Percentiles rank a stretch among this genome's conserved stretches.
phyloP scores from a whole-genome alignment of 805 yeast species.

The Teunomyces gatunensis region DNA sequence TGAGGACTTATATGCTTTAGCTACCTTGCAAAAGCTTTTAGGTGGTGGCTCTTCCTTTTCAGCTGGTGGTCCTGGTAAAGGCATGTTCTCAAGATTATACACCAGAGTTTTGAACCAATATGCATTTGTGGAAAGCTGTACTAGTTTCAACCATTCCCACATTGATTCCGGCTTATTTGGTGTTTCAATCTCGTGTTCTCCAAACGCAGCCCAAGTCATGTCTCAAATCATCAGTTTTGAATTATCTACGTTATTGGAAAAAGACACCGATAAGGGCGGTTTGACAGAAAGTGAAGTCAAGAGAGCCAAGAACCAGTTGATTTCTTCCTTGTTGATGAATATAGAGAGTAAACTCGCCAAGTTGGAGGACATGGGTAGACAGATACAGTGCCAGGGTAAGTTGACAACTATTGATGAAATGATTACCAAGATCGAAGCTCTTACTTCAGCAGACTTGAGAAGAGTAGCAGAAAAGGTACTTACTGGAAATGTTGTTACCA shows the following conservation, averaged over 20 bases:
- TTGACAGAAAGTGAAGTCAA: constrained; percentile 69
- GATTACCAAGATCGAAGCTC: constrained; percentile 69
- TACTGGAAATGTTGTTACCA: constrained; percentile 58
- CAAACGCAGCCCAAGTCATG: constrained; percentile 80
- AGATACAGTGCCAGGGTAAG: constrained; percentile 78
- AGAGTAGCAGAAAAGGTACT: constrained; percentile 73
- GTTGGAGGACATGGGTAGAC: constrained; percentile 93
- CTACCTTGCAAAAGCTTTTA: constrained; percentile 81
- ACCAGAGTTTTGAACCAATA: constrained; percentile 88
- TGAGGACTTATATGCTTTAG: constrained; percentile 87
- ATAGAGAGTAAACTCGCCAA: constrained; percentile 91
- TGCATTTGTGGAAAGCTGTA: constrained; percentile 86
- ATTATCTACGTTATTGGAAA: constrained; percentile 33
- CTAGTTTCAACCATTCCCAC: constrained; percentile 86
- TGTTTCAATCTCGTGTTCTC: constrained; percentile 77
- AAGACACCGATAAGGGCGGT: constrained; percentile 46
- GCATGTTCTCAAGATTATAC: constrained; percentile 93
- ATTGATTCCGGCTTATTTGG: constrained; percentile 92
- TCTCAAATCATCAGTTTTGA: constrained; percentile 69
- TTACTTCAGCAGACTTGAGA: constrained; percentile 66
- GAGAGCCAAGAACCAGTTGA: constrained; percentile 90
- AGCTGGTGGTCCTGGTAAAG: constrained; percentile 99
- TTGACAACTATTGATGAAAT: constrained; percentile 76
- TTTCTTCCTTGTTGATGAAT: constrained; percentile 86
- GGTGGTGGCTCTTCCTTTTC: constrained; percentile 98